Conservation (phyloP, 129 eudicot species). For the Flaveria sonorensis region DNA sequence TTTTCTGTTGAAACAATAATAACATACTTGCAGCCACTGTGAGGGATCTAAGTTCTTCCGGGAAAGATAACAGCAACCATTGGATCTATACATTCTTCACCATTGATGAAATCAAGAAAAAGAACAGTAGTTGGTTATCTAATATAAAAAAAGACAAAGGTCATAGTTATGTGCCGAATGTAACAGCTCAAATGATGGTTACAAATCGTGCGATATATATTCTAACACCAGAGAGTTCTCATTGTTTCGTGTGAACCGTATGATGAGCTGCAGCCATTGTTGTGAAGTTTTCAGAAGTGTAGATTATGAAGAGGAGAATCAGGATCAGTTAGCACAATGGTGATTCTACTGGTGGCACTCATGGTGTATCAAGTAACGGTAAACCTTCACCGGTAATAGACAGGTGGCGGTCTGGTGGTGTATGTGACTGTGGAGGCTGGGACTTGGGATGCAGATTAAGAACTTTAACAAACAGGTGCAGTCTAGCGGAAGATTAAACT, state of each 20-base stretch:
- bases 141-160: slow-evolving; percentile 50
- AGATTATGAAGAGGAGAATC: slow-evolving; percentile 16
- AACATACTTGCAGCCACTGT: slow-evolving; percentile 42
- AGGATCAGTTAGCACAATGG: slow-evolving; percentile 44
- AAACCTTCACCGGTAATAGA: slow-evolving; percentile 65
- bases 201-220: slow-evolving; percentile 39
- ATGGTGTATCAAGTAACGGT: slow-evolving; percentile 70
- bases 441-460: slow-evolving; percentile 81
- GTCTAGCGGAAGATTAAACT: slow-evolving; percentile 26
- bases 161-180: slow-evolving; percentile 50
- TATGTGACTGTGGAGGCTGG: slow-evolving; percentile 97
- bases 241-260: slow-evolving; percentile 47
- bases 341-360: slow-evolving; percentile 71
- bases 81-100: slow-evolving; percentile 83
- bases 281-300: slow-evolving; percentile 49
- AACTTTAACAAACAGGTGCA: slow-evolving; percentile 45
- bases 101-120: slow-evolving; percentile 65
- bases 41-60: slow-evolving; percentile 48
- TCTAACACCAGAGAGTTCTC: slow-evolving; percentile 56
- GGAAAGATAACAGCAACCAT: slow-evolving; percentile 37
- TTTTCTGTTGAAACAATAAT: slow-evolving; percentile 33
- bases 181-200: slow-evolving; percentile 79
- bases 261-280: slow-evolving; percentile 76
- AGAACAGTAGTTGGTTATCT: slow-evolving; percentile 58
- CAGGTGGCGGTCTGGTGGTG: slow-evolving; percentile 82